Conservation (phyloP, 805 yeast species). For the Candida sphagnicola region DNA sequence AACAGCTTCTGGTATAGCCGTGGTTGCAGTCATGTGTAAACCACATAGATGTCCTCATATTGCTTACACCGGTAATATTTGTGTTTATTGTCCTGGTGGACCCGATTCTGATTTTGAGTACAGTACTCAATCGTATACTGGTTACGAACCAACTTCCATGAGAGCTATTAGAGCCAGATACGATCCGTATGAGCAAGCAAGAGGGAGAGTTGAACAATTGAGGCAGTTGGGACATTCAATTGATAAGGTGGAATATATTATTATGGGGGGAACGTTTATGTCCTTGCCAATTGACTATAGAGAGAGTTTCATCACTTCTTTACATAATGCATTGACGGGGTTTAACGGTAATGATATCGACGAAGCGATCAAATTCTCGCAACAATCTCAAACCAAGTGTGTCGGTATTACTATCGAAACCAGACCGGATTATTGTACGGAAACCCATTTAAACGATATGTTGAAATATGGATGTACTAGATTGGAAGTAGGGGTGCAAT, state of each 20-base stretch:
- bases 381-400: slow-evolving; percentile 93
- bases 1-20: slow-evolving; percentile 98
- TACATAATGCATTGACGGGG: slow-evolving; percentile 95
- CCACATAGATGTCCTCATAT: slow-evolving; percentile 99
- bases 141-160: slow-evolving; percentile 98
- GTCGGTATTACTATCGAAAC: slow-evolving; percentile 98
- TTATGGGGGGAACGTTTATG: slow-evolving; percentile 99
- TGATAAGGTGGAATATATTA: slow-evolving; percentile 94
- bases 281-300: slow-evolving; percentile 85
- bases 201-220: slow-evolving; percentile 95
- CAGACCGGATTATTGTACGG: slow-evolving; percentile 97
- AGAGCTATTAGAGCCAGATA: slow-evolving; percentile 98
- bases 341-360: slow-evolving; percentile 81
- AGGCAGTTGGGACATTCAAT: slow-evolving; percentile 94
- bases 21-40: slow-evolving; percentile 98
- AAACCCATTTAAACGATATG: slow-evolving; percentile 94
- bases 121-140: slow-evolving; percentile 96
- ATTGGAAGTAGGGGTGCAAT: slow-evolving; percentile 94
- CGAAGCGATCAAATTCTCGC: slow-evolving; percentile 87
- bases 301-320: slow-evolving; percentile 80
- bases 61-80: slow-evolving; percentile 97
- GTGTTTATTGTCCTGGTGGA: slow-evolving; percentile 99
- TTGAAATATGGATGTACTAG: slow-evolving; percentile 94
- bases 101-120: slow-evolving; percentile 98
- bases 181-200: slow-evolving; percentile 97